A percentile compares a stretch with the other conserved stretches of the same genome.
These are phyloP conservation scores for Pleoardoris graminearum DNA, from an alignment of 2,329 filamentous ascomycete species.

Conservation along the genomic window DNA sequence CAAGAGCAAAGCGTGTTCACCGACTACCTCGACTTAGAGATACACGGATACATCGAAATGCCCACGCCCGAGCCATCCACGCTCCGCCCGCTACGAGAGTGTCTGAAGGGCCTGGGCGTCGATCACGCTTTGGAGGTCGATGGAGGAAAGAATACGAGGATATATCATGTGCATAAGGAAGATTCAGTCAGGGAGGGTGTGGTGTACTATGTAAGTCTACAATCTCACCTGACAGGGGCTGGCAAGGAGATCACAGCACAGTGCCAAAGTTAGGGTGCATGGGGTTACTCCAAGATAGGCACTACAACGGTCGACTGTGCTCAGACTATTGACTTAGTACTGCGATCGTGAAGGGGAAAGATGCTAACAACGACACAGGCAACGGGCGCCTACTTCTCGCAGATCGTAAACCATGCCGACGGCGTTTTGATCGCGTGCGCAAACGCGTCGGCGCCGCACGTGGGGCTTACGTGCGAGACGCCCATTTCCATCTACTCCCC, in stretches of 20 bases:
- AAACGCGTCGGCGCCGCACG: background rate
- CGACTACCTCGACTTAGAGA: background rate
- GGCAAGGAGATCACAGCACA: too few relatives aligned
- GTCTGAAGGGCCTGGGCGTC: background rate
- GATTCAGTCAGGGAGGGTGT: background rate
- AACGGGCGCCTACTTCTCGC: background rate
- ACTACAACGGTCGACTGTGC: too few relatives aligned
- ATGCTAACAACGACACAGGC: background rate
- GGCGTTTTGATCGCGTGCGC: slow-evolving; percentile 9
- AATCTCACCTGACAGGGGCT: background rate
- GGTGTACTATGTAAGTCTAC: background rate
- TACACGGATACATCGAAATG: background rate
- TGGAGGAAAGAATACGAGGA: background rate
- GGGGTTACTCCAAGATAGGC: too few relatives aligned
- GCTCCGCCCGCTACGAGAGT: background rate
- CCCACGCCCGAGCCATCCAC: background rate
- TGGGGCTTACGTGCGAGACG: background rate
- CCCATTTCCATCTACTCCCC: background rate
- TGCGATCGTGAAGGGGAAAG: background rate
- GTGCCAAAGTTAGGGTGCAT: too few relatives aligned
- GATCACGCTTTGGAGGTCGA: background rate
- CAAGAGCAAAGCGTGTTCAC: background rate
- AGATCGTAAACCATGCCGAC: slow-evolving; percentile 2
- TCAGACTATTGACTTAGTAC: background rate
- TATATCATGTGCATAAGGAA: slow-evolving; percentile 1